phyloP scores from a whole-genome alignment of 805 yeast genomes.

The Candida silvatica region DNA sequence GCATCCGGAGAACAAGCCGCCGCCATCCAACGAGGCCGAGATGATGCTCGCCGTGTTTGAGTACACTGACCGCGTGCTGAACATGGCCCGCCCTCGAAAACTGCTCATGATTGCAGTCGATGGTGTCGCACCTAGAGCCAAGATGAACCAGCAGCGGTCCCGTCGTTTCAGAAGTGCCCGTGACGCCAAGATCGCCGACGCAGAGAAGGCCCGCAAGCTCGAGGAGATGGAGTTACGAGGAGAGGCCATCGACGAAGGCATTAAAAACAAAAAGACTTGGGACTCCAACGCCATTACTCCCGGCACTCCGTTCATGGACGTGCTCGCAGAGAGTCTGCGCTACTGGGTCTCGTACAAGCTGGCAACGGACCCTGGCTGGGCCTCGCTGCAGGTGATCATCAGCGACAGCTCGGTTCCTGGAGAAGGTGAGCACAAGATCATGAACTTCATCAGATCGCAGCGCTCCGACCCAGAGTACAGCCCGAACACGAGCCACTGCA shows the following conservation, averaged over 20 bases:
- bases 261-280: conserved; percentile 74
- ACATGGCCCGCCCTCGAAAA: conserved; percentile 93
- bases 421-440: conserved; percentile 98
- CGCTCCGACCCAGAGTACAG: conserved; percentile 79
- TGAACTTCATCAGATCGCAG: conserved; percentile 91
- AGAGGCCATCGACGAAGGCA: conserved; percentile 65
- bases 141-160: conserved; percentile 94
- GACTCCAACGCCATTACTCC: conserved; percentile 97
- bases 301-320: conserved; percentile 97
- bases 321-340: conserved; percentile 68
- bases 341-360: conserved; percentile 92
- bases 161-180: conserved; percentile 88
- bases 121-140: conserved; percentile 98
- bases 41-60: conserved; percentile 91
- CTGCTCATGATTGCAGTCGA: conserved; percentile 93
- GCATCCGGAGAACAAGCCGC: conserved; percentile 93
- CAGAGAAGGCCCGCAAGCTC: conserved; percentile 55
- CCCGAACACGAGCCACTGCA: conserved; percentile 93
- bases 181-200: conserved; percentile 77
- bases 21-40: conserved; percentile 95
- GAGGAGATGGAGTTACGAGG: conserved; percentile 56
- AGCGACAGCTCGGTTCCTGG: conserved; percentile 98
- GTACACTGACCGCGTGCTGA: conserved; percentile 84
- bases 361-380: conserved; percentile 90
- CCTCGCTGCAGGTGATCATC: conserved; percentile 75